Percentiles rank a stretch among this genome's conserved stretches.
These are phyloP conservation scores for Sporothrix luriei DNA, from an alignment of 2,329 filamentous ascomycete species.

Conservation along the genomic window DNA sequence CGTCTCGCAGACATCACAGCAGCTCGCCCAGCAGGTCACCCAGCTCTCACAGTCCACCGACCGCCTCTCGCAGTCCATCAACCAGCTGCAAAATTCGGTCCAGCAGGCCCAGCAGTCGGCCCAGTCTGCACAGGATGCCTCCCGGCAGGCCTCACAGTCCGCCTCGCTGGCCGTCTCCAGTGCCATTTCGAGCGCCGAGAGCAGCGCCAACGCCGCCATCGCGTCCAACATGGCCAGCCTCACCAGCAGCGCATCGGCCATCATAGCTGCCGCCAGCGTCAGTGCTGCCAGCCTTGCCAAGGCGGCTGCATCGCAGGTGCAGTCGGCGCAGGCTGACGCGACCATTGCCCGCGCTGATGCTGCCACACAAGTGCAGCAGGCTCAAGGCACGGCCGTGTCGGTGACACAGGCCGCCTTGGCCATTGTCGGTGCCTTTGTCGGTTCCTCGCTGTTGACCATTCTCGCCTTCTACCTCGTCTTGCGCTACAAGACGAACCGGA, in stretches of 20 bases:
- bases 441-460: constrained; percentile 48
- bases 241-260: constrained; percentile 39
- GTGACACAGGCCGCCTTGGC: constrained; percentile 49
- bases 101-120: constrained; percentile 39
- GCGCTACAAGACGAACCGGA: constrained; percentile 39
- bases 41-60: constrained; percentile 41
- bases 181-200: constrained; percentile 38
- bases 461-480: constrained; percentile 45
- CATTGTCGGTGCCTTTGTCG: constrained; percentile 49
- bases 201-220: constrained; percentile 40
- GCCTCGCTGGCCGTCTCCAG: constrained; percentile 37
- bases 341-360: constrained; percentile 42
- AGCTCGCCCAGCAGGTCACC: constrained; percentile 40
- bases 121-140: constrained; percentile 36
- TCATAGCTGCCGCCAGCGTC: constrained; percentile 36
- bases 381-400: constrained; percentile 47
- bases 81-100: constrained; percentile 37
- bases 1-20: constrained; percentile 43
- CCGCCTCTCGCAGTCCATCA: constrained; percentile 42
- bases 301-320: constrained; percentile 39
- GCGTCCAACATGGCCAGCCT: constrained; percentile 39
- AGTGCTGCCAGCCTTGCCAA: constrained; percentile 33
- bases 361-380: constrained; percentile 41
- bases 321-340: constrained; percentile 42
- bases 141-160: constrained; percentile 39